Evolutionary conservation across 257 asterid species (phyloP), one percentile per base, ranked within the genome.

Genomic region (Linderniella brevidens): DNA sequence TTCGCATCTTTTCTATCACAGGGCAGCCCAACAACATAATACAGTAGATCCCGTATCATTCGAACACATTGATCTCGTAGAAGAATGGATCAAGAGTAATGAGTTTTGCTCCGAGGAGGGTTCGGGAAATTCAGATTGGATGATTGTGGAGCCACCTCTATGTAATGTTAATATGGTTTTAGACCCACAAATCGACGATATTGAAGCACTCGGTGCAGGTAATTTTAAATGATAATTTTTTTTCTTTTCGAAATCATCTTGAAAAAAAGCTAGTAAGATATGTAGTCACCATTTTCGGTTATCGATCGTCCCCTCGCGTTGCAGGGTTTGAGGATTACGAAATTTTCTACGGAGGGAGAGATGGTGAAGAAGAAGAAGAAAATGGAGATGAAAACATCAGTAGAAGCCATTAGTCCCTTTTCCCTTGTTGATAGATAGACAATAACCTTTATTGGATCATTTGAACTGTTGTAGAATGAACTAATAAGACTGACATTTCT

Each of bases 281-380:
- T 0, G 17, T 35, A 18, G 54, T 19, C 57, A 20, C 16, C 35
- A 8, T 41, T 52, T 11, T 32, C 53, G 48, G 36, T 42, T 44
- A 41, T 8, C 9, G 35, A 9, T 55, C 45, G 56, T 49, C 49
- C 12, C 49, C 40, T 48, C 41, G 13, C 49, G 61, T n/a, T 53
- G 54, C 87, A 90, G 96, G 93, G 39, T 85, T 90, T 64, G 79
- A 70, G 58, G 99, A 81, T 65, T 74, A 54, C 60, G 94, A 85
- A 62, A 77, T 85, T 41, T 75, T 81, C 50, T 78, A 68, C 9
- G 86, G 78, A 49, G 68, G 58, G 50, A 81, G 75, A 73, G 92
- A 76, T 35, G 59, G 63, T 42, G 92, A 71, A 66, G 92, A 73
- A 48, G 88, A 69, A 64, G 88, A 72, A 50, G 80, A 72, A 72